Percentiles rank a stretch among this genome's conserved stretches.
Conservation (phyloP, 805 yeast species). For the Ogataea pignaliae region DNA sequence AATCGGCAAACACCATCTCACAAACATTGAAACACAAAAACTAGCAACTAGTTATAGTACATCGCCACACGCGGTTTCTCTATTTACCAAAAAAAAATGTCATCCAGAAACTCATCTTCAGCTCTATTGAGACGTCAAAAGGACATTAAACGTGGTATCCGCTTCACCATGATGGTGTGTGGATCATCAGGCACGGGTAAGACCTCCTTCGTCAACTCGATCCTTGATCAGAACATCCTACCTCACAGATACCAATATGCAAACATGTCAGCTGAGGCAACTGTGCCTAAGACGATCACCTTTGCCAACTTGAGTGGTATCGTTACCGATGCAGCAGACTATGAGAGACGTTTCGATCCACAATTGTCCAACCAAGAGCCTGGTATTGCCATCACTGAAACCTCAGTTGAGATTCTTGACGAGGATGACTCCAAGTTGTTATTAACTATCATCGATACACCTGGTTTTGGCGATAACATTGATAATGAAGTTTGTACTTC, state of each 20-base stretch:
- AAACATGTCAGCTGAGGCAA: slow-evolving; percentile 20
- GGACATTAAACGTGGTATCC: slow-evolving; percentile 68
- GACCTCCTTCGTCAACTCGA: slow-evolving; percentile 66
- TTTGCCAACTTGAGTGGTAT: slow-evolving; percentile 58
- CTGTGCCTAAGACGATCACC: slow-evolving; percentile 45
- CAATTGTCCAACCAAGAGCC: slow-evolving; percentile 58
- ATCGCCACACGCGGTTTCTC: too few relatives aligned
- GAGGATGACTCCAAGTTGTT: slow-evolving; percentile 54
- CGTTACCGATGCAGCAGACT: slow-evolving; percentile 49
- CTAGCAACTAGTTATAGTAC: too few relatives aligned
- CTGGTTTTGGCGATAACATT: slow-evolving; percentile 60
- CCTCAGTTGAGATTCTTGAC: slow-evolving; percentile 55
- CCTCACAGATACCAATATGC: slow-evolving; percentile 51
- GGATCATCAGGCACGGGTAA: slow-evolving; percentile 78
- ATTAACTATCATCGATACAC: slow-evolving; percentile 53
- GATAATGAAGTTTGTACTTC: slow-evolving; percentile 58
- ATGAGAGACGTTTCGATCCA: slow-evolving; percentile 61
- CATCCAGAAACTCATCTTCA: slow-evolving; percentile 23
- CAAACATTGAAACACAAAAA: too few relatives aligned
- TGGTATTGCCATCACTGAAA: slow-evolving; percentile 70
- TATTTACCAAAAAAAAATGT: too few relatives aligned
- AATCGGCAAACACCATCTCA: too few relatives aligned
- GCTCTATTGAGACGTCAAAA: slow-evolving; percentile 46
- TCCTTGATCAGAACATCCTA: slow-evolving; percentile 57
- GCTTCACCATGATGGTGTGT: slow-evolving; percentile 67